A percentile compares a stretch with the other conserved stretches of the same genome.
Conservation (phyloP, 2,329 filamentous ascomycete genomes). For the Curvularia sp. region DNA sequence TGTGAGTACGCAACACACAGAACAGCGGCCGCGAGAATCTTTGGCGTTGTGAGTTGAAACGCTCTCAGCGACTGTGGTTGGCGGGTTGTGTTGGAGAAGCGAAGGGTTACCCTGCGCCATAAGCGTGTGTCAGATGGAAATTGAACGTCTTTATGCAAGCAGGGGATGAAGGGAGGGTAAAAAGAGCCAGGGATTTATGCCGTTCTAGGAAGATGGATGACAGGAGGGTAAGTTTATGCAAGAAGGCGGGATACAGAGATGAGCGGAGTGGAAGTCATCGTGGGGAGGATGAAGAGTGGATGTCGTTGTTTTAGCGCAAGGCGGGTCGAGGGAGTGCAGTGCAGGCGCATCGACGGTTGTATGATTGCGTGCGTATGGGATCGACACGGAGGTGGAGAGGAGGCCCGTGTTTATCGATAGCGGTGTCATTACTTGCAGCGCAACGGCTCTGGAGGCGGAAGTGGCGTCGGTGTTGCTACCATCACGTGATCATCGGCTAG, state of each 20-base stretch:
- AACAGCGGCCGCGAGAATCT: not conserved
- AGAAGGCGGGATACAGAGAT: not conserved
- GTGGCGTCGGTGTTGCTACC: not conserved
- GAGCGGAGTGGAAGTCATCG: not conserved
- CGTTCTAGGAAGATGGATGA: not conserved
- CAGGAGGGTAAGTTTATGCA: not conserved
- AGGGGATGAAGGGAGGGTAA: not conserved
- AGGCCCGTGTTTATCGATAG: not conserved
- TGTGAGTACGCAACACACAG: not conserved
- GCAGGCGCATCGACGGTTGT: not conserved
- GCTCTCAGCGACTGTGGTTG: not conserved
- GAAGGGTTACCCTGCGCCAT: not conserved
- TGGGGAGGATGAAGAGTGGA: not conserved
- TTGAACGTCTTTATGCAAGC: not conserved
- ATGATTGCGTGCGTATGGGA: not conserved
- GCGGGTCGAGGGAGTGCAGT: not conserved
- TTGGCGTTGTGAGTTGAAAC: not conserved
- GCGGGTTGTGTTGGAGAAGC: not conserved
- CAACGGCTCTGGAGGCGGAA: not conserved
- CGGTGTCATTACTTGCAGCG: not conserved
- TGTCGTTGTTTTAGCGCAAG: not conserved
- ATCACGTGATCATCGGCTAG: not conserved
- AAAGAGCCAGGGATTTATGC: not conserved
- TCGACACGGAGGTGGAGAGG: not conserved
- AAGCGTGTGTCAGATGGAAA: slow-evolving; percentile 3